Base-by-base conservation (phyloP, 768 basidiomycete species). In the Leccinum subgranulosum region DNA sequence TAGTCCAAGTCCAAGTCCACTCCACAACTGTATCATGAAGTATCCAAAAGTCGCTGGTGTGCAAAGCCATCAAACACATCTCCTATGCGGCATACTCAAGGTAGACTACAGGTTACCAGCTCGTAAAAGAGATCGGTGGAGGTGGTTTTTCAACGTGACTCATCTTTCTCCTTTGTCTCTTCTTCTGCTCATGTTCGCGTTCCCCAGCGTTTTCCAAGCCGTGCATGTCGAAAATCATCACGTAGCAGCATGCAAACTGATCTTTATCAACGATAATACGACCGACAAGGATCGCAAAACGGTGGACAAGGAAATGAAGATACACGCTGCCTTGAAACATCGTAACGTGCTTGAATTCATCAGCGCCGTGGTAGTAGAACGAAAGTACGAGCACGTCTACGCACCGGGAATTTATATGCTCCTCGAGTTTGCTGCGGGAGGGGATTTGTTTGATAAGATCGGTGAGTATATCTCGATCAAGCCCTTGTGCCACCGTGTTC, bases 391-490 rank as follows among this genome's bases (percentile, higher is more conserved):
- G 34, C 69, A 77, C 51, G 63, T 76, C 36, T 94, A 86, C 66
- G 73, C 86, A 0, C 89, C 93, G 0, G 96, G 90, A 0, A 81
- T 94, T 21, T 99, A 98, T 69, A 92, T 99, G 81, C 75, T 98
- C 19, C 75, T 99, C 66, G 97, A 98, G 70, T 76, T 96, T 33
- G 97, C 96, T 0, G 85, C 85, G 1, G 95, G 94, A 21, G 97
- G 97, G 0, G 97, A 98, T 72, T 75, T 99, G 31, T 99, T 99
- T 71, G 97, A 99, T 73, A 99, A 98, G 78, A 99, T 99, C 52
- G 91, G 96, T 96, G 66, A 45, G 88, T 72, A 51, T 62, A 49
- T 43, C 1, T 49, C 21, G 10, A 31, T 1, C 52, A 33, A 12
- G 8, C 45, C 3, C 19, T 29, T 21, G 23, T 46, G 53, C 33